Evolutionary conservation across 2,329 filamentous ascomycete genomes (phyloP).

Genomic region (Incumbomyces lentus): DNA sequence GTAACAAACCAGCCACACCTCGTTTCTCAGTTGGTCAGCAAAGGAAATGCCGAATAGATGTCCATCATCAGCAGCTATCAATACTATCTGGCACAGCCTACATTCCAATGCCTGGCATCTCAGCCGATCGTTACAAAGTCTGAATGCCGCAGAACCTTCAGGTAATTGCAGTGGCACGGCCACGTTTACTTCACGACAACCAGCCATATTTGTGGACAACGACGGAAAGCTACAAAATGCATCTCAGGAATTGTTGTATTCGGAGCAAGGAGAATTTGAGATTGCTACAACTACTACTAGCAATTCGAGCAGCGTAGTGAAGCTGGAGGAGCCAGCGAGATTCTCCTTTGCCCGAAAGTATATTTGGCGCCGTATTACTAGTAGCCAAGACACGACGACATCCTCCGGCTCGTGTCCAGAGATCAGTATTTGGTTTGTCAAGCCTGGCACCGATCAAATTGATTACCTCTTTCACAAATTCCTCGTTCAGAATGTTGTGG

Average conservation of each 20-base stretch:
- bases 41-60: constrained; percentile 5
- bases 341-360: constrained; percentile 30
- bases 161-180: constrained; percentile 32
- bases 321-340: constrained; percentile 1
- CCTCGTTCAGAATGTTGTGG: constrained; percentile 22
- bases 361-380: constrained; percentile 33
- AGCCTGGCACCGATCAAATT: constrained; percentile 26
- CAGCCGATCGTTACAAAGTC: constrained; percentile 30
- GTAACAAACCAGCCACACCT: too few relatives aligned
- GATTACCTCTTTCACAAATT: constrained; percentile 38
- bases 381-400: constrained; percentile 19
- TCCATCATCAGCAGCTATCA: constrained; percentile 22
- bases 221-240: constrained; percentile 21
- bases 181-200: constrained; percentile 25
- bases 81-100: not conserved
- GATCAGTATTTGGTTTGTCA: constrained; percentile 38
- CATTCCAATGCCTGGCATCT: constrained; percentile 26
- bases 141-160: constrained; percentile 32
- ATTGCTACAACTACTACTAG: constrained; percentile 24
- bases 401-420: not conserved
- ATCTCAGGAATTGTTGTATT: constrained; percentile 28
- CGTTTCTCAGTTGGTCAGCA: too few relatives aligned
- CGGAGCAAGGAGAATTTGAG: constrained; percentile 31
- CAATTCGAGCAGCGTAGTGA: constrained; percentile 22
- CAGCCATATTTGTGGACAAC: constrained; percentile 15